Evolutionary conservation across 805 yeast genomes (phyloP).

Genomic region (Metschnikowia lunata): DNA sequence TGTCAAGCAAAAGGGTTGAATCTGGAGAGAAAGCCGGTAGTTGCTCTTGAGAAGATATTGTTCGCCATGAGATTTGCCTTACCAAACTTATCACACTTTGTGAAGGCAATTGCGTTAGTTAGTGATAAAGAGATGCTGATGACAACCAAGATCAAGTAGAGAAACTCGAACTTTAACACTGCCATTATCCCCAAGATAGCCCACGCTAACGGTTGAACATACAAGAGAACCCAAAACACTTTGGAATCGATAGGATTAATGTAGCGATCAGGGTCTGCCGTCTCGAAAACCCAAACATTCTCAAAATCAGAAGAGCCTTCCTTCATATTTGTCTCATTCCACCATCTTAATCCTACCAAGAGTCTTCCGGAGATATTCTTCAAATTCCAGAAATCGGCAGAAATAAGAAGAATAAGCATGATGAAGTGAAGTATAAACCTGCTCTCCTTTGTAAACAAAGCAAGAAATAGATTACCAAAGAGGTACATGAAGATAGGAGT

Average conservation of each 20-base stretch:
- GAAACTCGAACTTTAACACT: conserved; percentile 67
- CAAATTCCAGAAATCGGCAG: conserved; percentile 91
- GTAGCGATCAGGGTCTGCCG: conserved; percentile 65
- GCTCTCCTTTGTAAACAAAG: conserved; percentile 33
- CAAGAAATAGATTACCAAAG: conserved; percentile 65
- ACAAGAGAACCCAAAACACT: conserved; percentile 79
- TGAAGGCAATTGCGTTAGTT: conserved; percentile 86
- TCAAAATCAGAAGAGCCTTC: conserved; percentile 46
- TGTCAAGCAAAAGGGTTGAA: conserved; percentile 37
- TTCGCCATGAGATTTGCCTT: conserved; percentile 68
- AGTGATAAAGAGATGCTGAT: conserved; percentile 69
- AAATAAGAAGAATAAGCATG: conserved; percentile 64
- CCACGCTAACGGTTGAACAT: conserved; percentile 77
- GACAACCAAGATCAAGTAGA: conserved; percentile 56
- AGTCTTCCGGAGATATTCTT: conserved; percentile 89
- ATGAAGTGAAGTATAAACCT: conserved; percentile 71
- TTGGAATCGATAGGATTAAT: conserved; percentile 91
- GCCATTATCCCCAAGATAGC: conserved; percentile 69
- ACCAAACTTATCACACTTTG: conserved; percentile 88
- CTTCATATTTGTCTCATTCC: conserved; percentile 65
- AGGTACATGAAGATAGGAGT: conserved; percentile 63
- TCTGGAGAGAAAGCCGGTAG: conserved; percentile 44
- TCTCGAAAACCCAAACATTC: conserved; percentile 82
- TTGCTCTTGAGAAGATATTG: conserved; percentile 50
- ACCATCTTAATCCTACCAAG: conserved; percentile 91